Evolutionary conservation across 768 basidiomycete species (phyloP).

Genomic region (Kwoniella bestiolae): DNA sequence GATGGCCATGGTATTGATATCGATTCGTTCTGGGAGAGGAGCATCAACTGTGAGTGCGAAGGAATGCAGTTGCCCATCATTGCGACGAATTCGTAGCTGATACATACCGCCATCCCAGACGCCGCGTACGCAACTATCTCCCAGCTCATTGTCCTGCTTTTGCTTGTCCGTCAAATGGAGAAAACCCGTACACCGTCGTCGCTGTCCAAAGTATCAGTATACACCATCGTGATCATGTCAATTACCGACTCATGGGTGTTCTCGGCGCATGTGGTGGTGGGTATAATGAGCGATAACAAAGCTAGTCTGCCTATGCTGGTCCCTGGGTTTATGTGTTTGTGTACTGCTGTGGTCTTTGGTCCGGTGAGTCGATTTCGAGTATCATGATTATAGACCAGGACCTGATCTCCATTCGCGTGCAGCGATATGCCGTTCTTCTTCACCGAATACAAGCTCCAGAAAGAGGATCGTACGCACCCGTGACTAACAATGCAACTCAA

Average conservation of each 20-base stretch:
- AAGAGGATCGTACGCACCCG: constrained; percentile 29
- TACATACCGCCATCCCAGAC: too few species aligned
- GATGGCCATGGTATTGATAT: constrained; percentile 68
- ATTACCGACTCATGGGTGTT: constrained; percentile 82
- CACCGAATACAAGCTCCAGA: constrained; percentile 76
- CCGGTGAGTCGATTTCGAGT: constrained; percentile 71
- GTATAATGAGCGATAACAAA: constrained; percentile 78
- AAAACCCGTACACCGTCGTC: constrained; percentile 76
- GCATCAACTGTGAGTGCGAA: constrained; percentile 64
- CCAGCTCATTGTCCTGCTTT: constrained; percentile 69
- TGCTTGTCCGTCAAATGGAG: constrained; percentile 76
- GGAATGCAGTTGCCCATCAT: not conserved
- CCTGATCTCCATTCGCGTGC: not conserved
- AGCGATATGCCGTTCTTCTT: constrained; percentile 84
- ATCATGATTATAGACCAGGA: too few species aligned
- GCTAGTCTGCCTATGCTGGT: constrained; percentile 79
- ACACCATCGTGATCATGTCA: constrained; percentile 79
- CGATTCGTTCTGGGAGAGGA: constrained; percentile 71
- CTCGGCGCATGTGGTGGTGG: constrained; percentile 85
- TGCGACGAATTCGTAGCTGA: too few species aligned
- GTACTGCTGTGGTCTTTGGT: constrained; percentile 75
- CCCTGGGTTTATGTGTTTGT: constrained; percentile 80
- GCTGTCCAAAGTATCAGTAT: constrained; percentile 76
- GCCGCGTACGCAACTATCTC: constrained; percentile 70
- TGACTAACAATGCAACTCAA: not conserved